Conservation (phyloP, 306 rosid species). For the Macrotyloma uniflorum region DNA sequence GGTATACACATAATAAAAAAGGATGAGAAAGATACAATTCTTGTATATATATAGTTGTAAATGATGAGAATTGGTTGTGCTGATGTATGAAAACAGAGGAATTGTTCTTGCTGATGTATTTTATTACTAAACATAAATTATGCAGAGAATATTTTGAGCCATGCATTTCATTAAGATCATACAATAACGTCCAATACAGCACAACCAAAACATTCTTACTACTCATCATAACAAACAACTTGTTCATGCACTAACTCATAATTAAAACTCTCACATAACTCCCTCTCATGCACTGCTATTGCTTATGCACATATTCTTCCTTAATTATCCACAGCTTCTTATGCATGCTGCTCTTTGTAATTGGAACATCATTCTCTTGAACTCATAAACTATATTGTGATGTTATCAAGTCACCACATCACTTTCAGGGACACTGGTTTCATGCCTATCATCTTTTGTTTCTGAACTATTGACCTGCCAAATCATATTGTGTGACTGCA, state of each 20-base stretch:
- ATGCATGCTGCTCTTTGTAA: background rate
- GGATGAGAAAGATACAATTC: no score
- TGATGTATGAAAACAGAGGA: no score
- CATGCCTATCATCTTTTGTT: conserved; percentile 47
- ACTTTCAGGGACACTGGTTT: conserved; percentile 71
- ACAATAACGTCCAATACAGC: no score
- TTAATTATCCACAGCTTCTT: background rate
- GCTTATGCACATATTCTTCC: background rate
- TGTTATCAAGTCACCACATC: conserved; percentile 35
- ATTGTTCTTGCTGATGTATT: no score
- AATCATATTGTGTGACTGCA: conserved; percentile 28
- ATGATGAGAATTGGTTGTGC: no score
- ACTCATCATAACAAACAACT: background rate
- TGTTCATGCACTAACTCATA: background rate
- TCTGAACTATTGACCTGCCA: conserved; percentile 61
- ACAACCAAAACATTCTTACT: no score
- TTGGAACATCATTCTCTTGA: conserved; percentile 12
- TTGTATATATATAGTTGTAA: no score
- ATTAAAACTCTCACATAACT: background rate
- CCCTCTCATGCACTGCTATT: no score
- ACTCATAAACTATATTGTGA: background rate
- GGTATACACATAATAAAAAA: no score
- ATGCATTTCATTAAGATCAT: no score
- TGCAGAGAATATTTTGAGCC: no score
- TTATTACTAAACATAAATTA: no score